A percentile compares a stretch with the other conserved stretches of the same genome.
These are phyloP conservation scores for Heritiera fomes DNA, from an alignment of 345 rosid genomes.

Conservation along the genomic window DNA sequence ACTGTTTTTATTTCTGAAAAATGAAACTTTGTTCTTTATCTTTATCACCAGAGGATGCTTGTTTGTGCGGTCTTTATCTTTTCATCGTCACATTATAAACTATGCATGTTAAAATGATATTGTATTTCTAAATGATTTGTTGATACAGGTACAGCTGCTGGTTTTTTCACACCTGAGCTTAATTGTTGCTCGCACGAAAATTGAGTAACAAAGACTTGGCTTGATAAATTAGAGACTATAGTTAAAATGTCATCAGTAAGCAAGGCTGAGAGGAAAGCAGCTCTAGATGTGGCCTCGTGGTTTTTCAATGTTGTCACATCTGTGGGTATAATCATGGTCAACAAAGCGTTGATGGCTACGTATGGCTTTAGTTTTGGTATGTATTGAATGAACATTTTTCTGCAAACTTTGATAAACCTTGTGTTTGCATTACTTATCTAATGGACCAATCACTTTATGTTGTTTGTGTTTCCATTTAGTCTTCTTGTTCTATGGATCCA, in stretches of 20 bases:
- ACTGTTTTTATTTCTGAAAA: background rate
- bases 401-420: constrained; percentile 4
- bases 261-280: constrained; percentile 76
- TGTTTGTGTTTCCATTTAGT: background rate
- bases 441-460: background rate
- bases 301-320: constrained; percentile 95
- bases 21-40: background rate
- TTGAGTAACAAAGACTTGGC: constrained; percentile 3
- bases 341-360: constrained; percentile 94
- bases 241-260: constrained; percentile 60
- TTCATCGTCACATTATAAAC: background rate
- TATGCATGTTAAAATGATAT: background rate
- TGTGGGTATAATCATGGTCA: constrained; percentile 94
- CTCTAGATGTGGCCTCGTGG: constrained; percentile 94
- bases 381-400: constrained; percentile 13
- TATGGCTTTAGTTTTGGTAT: constrained; percentile 93
- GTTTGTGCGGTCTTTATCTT: constrained; percentile 7
- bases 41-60: background rate
- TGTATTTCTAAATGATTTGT: background rate
- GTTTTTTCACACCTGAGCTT: background rate
- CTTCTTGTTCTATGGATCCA: background rate
- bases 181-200: background rate
- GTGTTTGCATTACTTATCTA: background rate
- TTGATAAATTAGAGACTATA: constrained; percentile 24
- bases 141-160: constrained; percentile 6